Percentiles rank a stretch among this genome's conserved stretches.
Evolutionary conservation across 2,329 filamentous ascomycete species (phyloP).

Genomic region (Ophiostoma australiae): DNA sequence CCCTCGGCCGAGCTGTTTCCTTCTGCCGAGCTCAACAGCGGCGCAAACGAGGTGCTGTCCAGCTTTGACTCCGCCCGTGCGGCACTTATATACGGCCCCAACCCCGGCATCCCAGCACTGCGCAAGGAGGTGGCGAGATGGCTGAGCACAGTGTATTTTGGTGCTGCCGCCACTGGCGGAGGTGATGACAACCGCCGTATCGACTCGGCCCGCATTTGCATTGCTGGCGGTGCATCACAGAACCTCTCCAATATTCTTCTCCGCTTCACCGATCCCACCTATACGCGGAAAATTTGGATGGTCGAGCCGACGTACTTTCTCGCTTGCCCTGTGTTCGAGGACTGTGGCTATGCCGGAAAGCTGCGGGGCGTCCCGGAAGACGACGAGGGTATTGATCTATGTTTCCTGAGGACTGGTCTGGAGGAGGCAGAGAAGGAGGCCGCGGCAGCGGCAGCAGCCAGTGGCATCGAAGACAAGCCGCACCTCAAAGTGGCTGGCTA

Average conservation of each 20-base stretch:
- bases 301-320: constrained; percentile 63
- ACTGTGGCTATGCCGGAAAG: constrained; percentile 55
- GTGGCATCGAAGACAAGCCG: constrained; percentile 20
- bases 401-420: constrained; percentile 39
- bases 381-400: constrained; percentile 57
- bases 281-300: constrained; percentile 60
- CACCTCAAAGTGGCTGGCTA: constrained; percentile 29
- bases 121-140: constrained; percentile 54
- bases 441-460: not conserved
- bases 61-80: not conserved
- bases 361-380: constrained; percentile 59
- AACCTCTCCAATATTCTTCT: constrained; percentile 59
- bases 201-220: constrained; percentile 47
- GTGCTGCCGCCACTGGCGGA: not conserved
- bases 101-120: constrained; percentile 51
- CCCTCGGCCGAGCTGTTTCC: constrained; percentile 47
- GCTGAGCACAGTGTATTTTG: constrained; percentile 53
- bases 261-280: constrained; percentile 60
- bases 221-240: constrained; percentile 63
- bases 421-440: constrained; percentile 19
- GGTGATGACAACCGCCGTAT: constrained; percentile 24
- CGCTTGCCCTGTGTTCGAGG: constrained; percentile 60
- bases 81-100: constrained; percentile 51
- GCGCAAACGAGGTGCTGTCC: constrained; percentile 46
- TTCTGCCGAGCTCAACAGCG: constrained; percentile 46